Conservation (phyloP, 208 protist genomes). For the Angomonas ambiguus region DNA sequence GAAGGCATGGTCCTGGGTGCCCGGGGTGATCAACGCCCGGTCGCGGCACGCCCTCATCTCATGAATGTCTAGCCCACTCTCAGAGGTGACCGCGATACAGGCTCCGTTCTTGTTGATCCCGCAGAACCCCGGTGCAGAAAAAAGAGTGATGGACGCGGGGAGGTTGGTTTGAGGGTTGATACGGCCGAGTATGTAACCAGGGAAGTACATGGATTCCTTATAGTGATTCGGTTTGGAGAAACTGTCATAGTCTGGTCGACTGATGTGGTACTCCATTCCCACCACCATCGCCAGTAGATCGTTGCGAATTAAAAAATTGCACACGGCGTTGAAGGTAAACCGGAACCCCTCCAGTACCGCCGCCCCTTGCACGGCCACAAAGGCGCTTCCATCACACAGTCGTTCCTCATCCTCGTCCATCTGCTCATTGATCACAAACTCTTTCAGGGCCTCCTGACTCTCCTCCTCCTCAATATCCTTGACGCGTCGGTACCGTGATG, state of each 20-base stretch:
- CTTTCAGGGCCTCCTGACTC: conserved; percentile 27
- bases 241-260: conserved; percentile 61
- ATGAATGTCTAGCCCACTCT: conserved; percentile 38
- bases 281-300: conserved; percentile 51
- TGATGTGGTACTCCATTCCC: conserved; percentile 79
- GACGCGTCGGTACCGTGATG: conserved; percentile 20
- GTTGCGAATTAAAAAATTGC: conserved; percentile 78
- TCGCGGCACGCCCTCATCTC: conserved; percentile 41
- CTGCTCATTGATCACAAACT: conserved; percentile 73
- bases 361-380: conserved; percentile 42
- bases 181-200: conserved; percentile 61
- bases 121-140: conserved; percentile 76
- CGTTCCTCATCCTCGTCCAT: conserved; percentile 86
- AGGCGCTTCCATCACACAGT: conserved; percentile 42
- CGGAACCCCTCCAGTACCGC: conserved; percentile 49
- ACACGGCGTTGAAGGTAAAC: conserved; percentile 75
- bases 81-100: conserved; percentile 38
- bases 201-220: conserved; percentile 77
- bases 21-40: conserved; percentile 59
- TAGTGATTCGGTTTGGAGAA: conserved; percentile 66
- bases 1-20: conserved; percentile 62
- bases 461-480: conserved; percentile 11
- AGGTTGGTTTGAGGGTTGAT: conserved; percentile 53
- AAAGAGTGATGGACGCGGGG: conserved; percentile 59
- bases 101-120: conserved; percentile 77